Evolutionary conservation across 139 green algal species (phyloP).

Genomic region (Pycnococcus provasolii): DNA sequence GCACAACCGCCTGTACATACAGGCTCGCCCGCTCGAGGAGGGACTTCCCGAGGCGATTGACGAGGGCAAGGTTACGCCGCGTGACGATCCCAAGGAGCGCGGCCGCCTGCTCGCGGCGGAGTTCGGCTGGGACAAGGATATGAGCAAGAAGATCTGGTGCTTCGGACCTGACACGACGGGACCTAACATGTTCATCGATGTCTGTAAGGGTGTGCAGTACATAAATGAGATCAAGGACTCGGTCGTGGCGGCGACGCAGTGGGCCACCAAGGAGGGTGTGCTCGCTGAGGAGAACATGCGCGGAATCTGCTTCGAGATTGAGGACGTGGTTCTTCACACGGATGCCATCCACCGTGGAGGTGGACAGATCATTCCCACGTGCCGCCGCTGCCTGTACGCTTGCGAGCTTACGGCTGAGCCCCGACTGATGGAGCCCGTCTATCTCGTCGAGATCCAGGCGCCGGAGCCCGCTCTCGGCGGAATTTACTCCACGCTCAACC

Average conservation of each 20-base stretch:
- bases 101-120: slow-evolving; percentile 80
- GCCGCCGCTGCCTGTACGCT: slow-evolving; percentile 86
- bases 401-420: slow-evolving; percentile 78
- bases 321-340: slow-evolving; percentile 92
- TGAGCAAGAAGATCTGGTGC: slow-evolving; percentile 99
- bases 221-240: slow-evolving; percentile 99
- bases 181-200: slow-evolving; percentile 92
- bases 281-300: slow-evolving; percentile 99
- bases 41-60: slow-evolving; percentile 95
- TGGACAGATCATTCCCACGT: slow-evolving; percentile 98
- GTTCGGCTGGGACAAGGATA: slow-evolving; percentile 98
- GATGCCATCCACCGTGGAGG: slow-evolving; percentile 97
- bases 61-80: slow-evolving; percentile 80
- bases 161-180: slow-evolving; percentile 97
- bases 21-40: slow-evolving; percentile 86
- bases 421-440: slow-evolving; percentile 88
- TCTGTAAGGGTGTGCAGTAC: slow-evolving; percentile 99
- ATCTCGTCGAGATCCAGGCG: slow-evolving; percentile 99
- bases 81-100: slow-evolving; percentile 69
- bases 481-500: slow-evolving; percentile 93
- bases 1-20: slow-evolving; percentile 98
- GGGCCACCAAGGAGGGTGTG: slow-evolving; percentile 95
- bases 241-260: slow-evolving; percentile 92
- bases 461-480: slow-evolving; percentile 85
- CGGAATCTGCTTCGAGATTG: slow-evolving; percentile 82